A percentile compares a stretch with the other conserved stretches of the same genome.
Conservation (phyloP, 352 stramenopile genomes). For the Phytophthora vignae region DNA sequence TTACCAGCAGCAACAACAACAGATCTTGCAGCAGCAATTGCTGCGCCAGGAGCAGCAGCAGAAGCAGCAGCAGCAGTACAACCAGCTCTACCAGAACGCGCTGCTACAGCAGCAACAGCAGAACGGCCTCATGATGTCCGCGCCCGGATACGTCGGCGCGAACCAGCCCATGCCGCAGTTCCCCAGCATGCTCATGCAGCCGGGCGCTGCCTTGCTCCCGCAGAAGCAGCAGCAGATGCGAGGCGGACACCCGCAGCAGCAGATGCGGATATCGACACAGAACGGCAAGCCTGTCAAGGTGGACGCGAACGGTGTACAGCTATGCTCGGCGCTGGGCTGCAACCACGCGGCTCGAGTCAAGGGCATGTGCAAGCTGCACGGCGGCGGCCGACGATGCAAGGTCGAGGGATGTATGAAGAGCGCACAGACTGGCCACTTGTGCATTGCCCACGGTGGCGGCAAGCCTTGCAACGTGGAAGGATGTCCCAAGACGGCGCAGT, state of each 20-base stretch:
- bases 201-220: conserved; percentile 43
- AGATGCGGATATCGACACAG: conserved; percentile 54
- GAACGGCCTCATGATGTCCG: conserved; percentile 56
- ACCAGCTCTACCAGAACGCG: conserved; percentile 66
- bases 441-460: conserved; percentile 85
- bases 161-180: conserved; percentile 57
- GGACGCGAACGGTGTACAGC: conserved; percentile 61
- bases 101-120: conserved; percentile 52
- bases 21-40: conserved; percentile 62
- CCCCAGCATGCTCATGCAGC: conserved; percentile 72
- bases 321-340: conserved; percentile 82
- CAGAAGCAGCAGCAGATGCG: conserved; percentile 56
- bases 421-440: conserved; percentile 85
- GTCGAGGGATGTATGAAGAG: conserved; percentile 91
- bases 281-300: conserved; percentile 65
- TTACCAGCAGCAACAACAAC: conserved; percentile 56
- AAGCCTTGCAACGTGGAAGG: conserved; percentile 88
- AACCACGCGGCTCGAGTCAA: conserved; percentile 82
- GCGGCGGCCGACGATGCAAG: conserved; percentile 82
- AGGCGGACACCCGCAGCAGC: conserved; percentile 37
- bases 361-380: conserved; percentile 90
- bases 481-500: conserved; percentile 88
- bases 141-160: conserved; percentile 33
- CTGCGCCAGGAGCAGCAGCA: conserved; percentile 65
- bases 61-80: conserved; percentile 64